Base-by-base conservation (phyloP, 306 rosid species). In the Gastrolobium bilobum region DNA sequence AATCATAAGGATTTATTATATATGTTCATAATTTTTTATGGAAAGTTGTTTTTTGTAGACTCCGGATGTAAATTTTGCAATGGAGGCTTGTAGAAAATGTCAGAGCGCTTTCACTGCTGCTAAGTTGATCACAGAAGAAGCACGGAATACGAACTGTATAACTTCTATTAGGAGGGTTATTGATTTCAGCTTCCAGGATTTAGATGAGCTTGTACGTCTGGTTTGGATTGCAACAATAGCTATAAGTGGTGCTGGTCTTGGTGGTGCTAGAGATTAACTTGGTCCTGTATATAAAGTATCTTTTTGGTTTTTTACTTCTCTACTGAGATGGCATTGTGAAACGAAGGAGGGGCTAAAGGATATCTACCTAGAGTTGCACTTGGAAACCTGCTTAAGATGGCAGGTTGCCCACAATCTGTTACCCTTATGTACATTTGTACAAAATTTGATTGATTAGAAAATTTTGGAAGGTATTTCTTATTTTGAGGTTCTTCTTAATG, bases 181-280 rank as follows among this genome's bases (percentile, higher is more conserved):
- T 61, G 91, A 94, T 82, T 89, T 92, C 87, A 87, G 96, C 87
- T 94, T 90, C 90, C 98, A 92, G 81, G 94, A 94, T 71, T 76
- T 94, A 29, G 90, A 88, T 56, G 94, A 92, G 82, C 87, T 92
- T 71, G 68, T 87, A 39, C 81, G 79, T 63, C 80, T 89, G 83
- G 96, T 90, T 80, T 75, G 71, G 78, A 79, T 71, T 33, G 94
- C 97, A 51, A 77, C 78, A 82, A 84, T 85, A 73, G 88, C 87
- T 51, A 84, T 90, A 81, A 84, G 86, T 75, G 84, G 78, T 42
- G 83, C 96, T 42, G 90, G 86, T 83, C 82, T 90, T 59, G 81
- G 84, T 78, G 90, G 90, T 82, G 84, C 75, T 63, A 88, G 92
- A 83, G 93, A 90, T 77, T 89, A 86, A 82, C 88, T 74, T 31